Evolutionary conservation across 768 basidiomycete genomes (phyloP), one percentile per base, ranked within the genome.

Genomic region (Boletus sp.): DNA sequence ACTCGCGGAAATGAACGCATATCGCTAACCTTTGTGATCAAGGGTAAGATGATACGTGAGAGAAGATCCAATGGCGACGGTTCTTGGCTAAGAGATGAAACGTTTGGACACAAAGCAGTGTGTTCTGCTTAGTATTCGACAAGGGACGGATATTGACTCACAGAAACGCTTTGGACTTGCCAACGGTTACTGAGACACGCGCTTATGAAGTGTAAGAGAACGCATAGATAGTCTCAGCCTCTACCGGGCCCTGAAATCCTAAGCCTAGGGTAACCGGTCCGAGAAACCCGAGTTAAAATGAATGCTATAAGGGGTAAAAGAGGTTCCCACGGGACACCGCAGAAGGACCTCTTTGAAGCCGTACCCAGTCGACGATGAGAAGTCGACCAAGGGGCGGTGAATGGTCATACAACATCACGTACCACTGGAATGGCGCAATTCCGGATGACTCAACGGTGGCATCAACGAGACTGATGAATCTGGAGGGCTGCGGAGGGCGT

Each of bases 1-100:
- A 10, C 5, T 41, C 8, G 41, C 67, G 67, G 67, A 68, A 62
- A 68, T 68, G 65, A 68, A 67, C 4, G 39, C 29, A 55, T 47
- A 18, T 60, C 55, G 53, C 32, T 41, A 56, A 41, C n/a, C 36
- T 40, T 7, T 55, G 54, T 47, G 58, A 62, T 63, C 63, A 53
- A 58, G 64, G 60, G 62, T 50, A 53, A 39, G 36, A 39, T 35
- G 20, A 37, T 59, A 59, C 36, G 60, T 40, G 54, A 68, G 30
- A 47, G 56, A 55, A 58, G 41, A n/a, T 18, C 24, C 24, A 24
- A 24, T 24, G 24, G 24, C 24, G 24, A 24, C 24, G 46, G 32
- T 17, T 33, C 1, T n/a, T 33, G 33, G 47, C 15, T 8, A 28
- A 12, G n/a, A 37, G 20, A 53, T 55, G 56, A 47, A 52, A 50